phyloP scores from a whole-genome alignment of 495 filamentous ascomycete genomes.

The Emericellopsis terricola region DNA sequence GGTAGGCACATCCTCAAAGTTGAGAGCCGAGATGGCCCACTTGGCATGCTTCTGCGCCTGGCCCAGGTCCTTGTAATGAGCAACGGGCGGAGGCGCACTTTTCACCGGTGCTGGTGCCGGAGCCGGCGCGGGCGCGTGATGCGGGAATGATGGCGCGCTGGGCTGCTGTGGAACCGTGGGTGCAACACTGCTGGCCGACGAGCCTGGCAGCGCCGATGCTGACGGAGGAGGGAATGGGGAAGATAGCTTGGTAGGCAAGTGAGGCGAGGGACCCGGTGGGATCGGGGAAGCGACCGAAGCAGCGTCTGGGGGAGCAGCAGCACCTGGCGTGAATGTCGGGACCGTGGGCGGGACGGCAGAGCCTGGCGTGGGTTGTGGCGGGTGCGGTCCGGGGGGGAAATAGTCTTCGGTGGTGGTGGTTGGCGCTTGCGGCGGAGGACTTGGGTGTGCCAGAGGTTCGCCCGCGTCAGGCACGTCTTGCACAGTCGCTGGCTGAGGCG shows the following conservation, averaged over 20 bases:
- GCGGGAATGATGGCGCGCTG: neutral
- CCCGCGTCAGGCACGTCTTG: constrained; percentile 33
- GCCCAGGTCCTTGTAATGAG: constrained; percentile 59
- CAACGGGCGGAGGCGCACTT: constrained; percentile 7
- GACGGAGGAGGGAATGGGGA: constrained; percentile 7
- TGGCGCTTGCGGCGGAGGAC: constrained; percentile 1
- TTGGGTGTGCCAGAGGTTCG: constrained; percentile 2
- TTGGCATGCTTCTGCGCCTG: constrained; percentile 88
- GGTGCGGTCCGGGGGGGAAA: neutral
- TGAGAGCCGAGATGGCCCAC: constrained; percentile 92
- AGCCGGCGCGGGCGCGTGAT: constrained; percentile 2
- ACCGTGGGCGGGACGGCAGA: neutral
- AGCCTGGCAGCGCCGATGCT: constrained; percentile 11
- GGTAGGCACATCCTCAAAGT: constrained; percentile 89
- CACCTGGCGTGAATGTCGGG: neutral
- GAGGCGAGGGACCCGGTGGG: constrained; percentile 5
- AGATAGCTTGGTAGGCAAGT: constrained; percentile 7
- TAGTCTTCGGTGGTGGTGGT: neutral
- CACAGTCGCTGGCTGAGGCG: constrained; percentile 37
- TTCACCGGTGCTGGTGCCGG: constrained; percentile 3
- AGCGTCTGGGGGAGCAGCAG: too few species aligned
- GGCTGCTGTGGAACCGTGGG: neutral
- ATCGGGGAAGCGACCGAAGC: too few species aligned
- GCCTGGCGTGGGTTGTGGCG: neutral
- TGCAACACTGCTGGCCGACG: neutral